Evolutionary conservation across 208 protist species (phyloP).

Genomic region (Leishmania tarentolae): DNA sequence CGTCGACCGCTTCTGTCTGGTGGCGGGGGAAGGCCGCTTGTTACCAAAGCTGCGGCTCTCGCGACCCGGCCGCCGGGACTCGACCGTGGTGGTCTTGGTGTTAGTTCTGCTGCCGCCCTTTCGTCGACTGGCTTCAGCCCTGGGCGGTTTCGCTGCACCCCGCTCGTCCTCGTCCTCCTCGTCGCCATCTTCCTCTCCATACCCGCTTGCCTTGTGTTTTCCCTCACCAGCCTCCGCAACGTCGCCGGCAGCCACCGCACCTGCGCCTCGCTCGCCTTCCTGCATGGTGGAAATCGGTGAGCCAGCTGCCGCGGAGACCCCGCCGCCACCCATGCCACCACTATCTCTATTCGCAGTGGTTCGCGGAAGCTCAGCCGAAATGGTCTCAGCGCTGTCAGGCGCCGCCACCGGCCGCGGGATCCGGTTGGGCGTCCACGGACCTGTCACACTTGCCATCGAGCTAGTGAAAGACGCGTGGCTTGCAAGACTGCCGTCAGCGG

Average conservation of each 20-base stretch:
- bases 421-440: slow-evolving; percentile 33
- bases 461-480: neutral
- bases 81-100: slow-evolving; percentile 9
- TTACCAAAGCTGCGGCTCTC: neutral
- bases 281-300: neutral
- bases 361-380: slow-evolving; percentile 20
- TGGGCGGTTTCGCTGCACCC: neutral
- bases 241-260: neutral
- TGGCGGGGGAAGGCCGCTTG: neutral
- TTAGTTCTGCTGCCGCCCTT: slow-evolving; percentile 11
- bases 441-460: slow-evolving; percentile 2
- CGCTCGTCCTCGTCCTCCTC: slow-evolving; percentile 28
- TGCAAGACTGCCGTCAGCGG: neutral
- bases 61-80: slow-evolving; percentile 6
- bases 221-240: neutral
- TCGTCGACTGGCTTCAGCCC: slow-evolving; percentile 6
- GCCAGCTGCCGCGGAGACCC: neutral
- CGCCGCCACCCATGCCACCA: neutral
- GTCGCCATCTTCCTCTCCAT: neutral
- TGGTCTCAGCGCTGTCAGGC: slow-evolving; percentile 11
- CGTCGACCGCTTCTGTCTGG: slow-evolving; percentile 12
- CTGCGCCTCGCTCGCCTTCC: slow-evolving; percentile 4
- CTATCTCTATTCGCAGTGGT: slow-evolving; percentile 24
- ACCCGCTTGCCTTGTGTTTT: neutral
- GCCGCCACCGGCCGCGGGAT: neutral